Base-by-base conservation (phyloP, 2,329 filamentous ascomycete species). In the Colletotrichum shisoi region DNA sequence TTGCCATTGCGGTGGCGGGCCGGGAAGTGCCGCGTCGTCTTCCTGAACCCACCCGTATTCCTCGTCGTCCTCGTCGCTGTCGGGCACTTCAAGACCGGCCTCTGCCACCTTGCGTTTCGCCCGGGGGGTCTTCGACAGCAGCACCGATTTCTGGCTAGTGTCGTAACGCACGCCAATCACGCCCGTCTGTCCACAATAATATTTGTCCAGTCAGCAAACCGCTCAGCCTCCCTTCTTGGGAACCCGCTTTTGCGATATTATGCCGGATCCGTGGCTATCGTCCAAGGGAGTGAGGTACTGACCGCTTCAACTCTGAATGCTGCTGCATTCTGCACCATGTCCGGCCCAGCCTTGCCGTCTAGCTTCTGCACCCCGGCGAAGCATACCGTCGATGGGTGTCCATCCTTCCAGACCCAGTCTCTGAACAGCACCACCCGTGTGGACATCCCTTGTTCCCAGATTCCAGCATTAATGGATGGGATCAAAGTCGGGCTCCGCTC, bases 401-500 rank as follows among this genome's bases (percentile, higher is more conserved):
- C 78, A 49, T 79, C 78, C 59, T 79, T 77, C 79, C 83, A 86
- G 69, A 82, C 84, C 85, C 87, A 94, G 79, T 97, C 92, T 72
- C 91, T 85, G 76, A 95, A 96, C 40, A 97, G 77, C 27, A 90
- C 89, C 68, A 97, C 76, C 61, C 93, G 85, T 48, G 88, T 91
- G 69, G 87, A 86, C 44, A 97, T 81, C 39, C 88, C 90, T 70
- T 87, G 88, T 68, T 97, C 93, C 94, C 94, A 97, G 48, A 91
- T 87, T 21, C 83, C 83, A 15, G 91, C 89, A 63, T 90, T 90
- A 69, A 97, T 83, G 46, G 92, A 88, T 17, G 93, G 91, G 60
- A 89, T 85, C 56, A 98, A 81, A 12, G 89, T 85, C 15, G 93
- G 91, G 71, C 83, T 85, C 70, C 80, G 83, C 70, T 85, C 89